A percentile compares a stretch with the other conserved stretches of the same genome.
Evolutionary conservation across 2,329 filamentous ascomycete genomes (phyloP).

Genomic region (Clarireedia paspali): DNA sequence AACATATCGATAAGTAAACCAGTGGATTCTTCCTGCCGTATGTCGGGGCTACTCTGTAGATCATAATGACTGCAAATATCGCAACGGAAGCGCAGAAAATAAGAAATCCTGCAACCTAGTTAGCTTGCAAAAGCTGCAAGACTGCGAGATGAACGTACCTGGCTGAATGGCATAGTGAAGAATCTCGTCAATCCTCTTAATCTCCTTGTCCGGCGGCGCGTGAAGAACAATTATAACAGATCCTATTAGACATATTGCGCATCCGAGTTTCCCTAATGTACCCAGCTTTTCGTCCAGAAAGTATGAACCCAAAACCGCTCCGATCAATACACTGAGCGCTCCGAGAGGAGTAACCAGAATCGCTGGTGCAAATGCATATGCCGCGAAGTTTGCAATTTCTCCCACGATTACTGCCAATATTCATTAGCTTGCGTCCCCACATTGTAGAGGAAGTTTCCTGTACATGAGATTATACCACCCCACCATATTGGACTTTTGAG

Average conservation of each 20-base stretch:
- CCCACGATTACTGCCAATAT: slow-evolving; percentile 68
- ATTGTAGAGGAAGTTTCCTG: slow-evolving; percentile 30
- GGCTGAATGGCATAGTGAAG: slow-evolving; percentile 83
- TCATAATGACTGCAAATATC: slow-evolving; percentile 86
- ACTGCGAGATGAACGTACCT: slow-evolving; percentile 46
- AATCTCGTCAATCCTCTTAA: slow-evolving; percentile 86
- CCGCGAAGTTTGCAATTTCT: slow-evolving; percentile 94
- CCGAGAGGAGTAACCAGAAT: slow-evolving; percentile 95
- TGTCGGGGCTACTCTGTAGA: slow-evolving; percentile 83
- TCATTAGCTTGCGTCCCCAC: slow-evolving; percentile 21
- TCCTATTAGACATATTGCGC: slow-evolving; percentile 91
- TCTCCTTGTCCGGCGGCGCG: slow-evolving; percentile 87
- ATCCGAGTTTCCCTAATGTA: slow-evolving; percentile 86
- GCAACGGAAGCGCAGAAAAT: slow-evolving; percentile 75
- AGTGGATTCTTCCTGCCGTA: slow-evolving; percentile 94
- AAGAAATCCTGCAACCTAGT: slow-evolving; percentile 57
- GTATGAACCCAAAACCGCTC: slow-evolving; percentile 89
- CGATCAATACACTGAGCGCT: slow-evolving; percentile 89
- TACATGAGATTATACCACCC: slow-evolving; percentile 86
- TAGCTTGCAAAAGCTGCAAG: slow-evolving; percentile 3
- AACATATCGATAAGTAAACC: slow-evolving; percentile 96
- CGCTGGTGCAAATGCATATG: slow-evolving; percentile 97
- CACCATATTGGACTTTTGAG: slow-evolving; percentile 95
- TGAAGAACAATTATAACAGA: slow-evolving; percentile 97
- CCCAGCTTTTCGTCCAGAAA: slow-evolving; percentile 87